These are phyloP conservation scores for Leishmania major DNA, from an alignment of 208 protist genomes.

Conservation along the genomic window DNA sequence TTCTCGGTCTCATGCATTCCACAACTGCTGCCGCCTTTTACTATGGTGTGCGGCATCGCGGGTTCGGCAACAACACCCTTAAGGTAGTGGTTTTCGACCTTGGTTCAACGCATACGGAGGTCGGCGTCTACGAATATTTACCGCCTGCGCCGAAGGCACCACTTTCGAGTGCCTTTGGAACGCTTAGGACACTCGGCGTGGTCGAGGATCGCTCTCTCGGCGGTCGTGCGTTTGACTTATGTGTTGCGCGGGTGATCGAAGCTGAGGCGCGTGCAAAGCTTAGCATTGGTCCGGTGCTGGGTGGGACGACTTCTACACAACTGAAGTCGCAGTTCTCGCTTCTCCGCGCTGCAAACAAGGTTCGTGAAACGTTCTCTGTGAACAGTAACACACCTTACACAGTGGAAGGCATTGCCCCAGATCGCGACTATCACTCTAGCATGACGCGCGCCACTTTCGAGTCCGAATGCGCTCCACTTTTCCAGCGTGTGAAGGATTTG, in stretches of 20 bases:
- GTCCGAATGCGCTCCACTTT: constrained; percentile 72
- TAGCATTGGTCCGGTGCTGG: constrained; percentile 58
- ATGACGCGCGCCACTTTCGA: constrained; percentile 89
- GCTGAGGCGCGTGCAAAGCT: constrained; percentile 79
- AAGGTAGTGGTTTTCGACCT: constrained; percentile 89
- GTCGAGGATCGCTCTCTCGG: constrained; percentile 81
- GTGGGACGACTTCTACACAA: constrained; percentile 34
- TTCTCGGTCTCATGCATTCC: constrained; percentile 92
- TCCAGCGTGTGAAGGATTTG: constrained; percentile 64
- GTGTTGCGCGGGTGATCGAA: constrained; percentile 89
- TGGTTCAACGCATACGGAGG: constrained; percentile 86
- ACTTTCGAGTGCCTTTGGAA: constrained; percentile 64
- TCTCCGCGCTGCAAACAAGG: constrained; percentile 85
- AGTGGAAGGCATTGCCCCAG: constrained; percentile 89
- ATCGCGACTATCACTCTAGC: constrained; percentile 77
- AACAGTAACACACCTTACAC: constrained; percentile 89
- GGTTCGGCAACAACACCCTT: constrained; percentile 75
- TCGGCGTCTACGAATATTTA: constrained; percentile 85
- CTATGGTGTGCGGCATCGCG: constrained; percentile 80
- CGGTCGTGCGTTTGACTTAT: constrained; percentile 91
- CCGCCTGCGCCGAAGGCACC: constrained; percentile 40
- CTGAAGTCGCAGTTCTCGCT: constrained; percentile 91
- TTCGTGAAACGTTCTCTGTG: constrained; percentile 90
- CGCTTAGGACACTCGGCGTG: constrained; percentile 71
- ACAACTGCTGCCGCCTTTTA: constrained; percentile 91